Base-by-base conservation (phyloP, 2,329 filamentous ascomycete species). In the Microsporum ferrugineum region DNA sequence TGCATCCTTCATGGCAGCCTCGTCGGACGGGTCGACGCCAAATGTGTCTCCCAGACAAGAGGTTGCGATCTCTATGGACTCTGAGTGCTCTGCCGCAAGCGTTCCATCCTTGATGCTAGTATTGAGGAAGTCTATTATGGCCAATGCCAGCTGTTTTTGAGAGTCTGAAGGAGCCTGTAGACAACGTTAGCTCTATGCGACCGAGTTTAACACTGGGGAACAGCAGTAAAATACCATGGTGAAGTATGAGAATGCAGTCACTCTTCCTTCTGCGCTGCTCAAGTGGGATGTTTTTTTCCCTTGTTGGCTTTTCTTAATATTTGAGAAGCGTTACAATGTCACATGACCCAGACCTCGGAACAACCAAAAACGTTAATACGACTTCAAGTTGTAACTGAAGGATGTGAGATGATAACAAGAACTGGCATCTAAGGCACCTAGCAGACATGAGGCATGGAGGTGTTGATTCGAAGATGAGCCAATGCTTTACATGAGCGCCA, bases 31-130 rank as follows among this genome's bases (percentile, higher is more conserved):
- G 76, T 97, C 91, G 70, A 99, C 88, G 76, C 95, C 90, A 84
- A 97, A 99, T 68, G 88, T 88, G 74, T 97, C 92, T 67, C 87
- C 84, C 75, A 99, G 97, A 78, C 92, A 96, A 78, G 91, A 91
- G 72, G 88, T 83, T 66, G 94, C 94, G 59, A 99, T 87, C 72
- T 99, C 94, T 73, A 99, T 88, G 65, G 88, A 92, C 72, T 99
- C 94, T 68, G 87, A 84, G 75, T 99, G 92, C 69, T 97, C 94
- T 69, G 87, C 79, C 60, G 87, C 82, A 62, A 99, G 83, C 51
- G 91, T 95, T 70, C 94, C 94, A 74, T 99, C 94, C 65, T 85
- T 87, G 68, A 90, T 79, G 53, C 91, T 95, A 63, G 84, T 86
- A 69, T 83, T 83, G 64, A 99, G 87, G 80, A 96, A 99, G 78